Conservation (phyloP, 768 basidiomycete species). For the Cystoderma amianthinum region DNA sequence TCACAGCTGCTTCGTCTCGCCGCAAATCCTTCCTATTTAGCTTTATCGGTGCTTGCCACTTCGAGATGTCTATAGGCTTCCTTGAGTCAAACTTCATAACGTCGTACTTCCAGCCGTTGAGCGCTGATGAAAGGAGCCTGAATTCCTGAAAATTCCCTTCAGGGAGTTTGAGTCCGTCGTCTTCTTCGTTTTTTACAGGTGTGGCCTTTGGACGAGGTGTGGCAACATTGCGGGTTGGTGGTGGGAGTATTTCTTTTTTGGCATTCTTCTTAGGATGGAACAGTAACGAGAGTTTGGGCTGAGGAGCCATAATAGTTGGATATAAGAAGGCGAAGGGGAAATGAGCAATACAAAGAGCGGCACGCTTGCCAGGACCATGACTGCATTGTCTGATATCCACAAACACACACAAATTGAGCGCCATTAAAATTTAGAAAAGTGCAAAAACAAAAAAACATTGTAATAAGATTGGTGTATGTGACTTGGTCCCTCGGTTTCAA, state of each 20-base stretch:
- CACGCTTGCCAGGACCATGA: not conserved
- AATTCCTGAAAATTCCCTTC: conserved; percentile 70
- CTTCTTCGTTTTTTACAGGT: conserved; percentile 24
- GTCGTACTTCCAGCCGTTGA: conserved; percentile 88
- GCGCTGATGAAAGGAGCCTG: conserved; percentile 69
- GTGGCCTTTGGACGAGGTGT: conserved; percentile 32
- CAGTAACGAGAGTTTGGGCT: conserved; percentile 38
- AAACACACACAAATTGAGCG: no score
- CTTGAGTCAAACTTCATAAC: conserved; percentile 87
- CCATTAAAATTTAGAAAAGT: no score
- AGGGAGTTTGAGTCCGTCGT: conserved; percentile 53
- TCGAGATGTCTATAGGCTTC: conserved; percentile 60
- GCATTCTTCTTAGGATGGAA: conserved; percentile 66
- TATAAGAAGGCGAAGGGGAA: not conserved
- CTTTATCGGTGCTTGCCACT: conserved; percentile 73
- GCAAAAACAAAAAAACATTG: no score
- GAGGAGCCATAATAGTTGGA: conserved; percentile 30
- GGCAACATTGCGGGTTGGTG: conserved; percentile 30
- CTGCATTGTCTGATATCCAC: no score
- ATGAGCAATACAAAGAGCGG: not conserved
- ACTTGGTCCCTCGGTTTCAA: no score
- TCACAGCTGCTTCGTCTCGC: conserved; percentile 31
- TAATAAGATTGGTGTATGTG: no score
- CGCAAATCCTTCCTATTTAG: conserved; percentile 82
- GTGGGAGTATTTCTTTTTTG: conserved; percentile 24